These are phyloP conservation scores for Tarenaya hassleriana DNA, from an alignment of 345 rosid genomes.

Conservation along the genomic window DNA sequence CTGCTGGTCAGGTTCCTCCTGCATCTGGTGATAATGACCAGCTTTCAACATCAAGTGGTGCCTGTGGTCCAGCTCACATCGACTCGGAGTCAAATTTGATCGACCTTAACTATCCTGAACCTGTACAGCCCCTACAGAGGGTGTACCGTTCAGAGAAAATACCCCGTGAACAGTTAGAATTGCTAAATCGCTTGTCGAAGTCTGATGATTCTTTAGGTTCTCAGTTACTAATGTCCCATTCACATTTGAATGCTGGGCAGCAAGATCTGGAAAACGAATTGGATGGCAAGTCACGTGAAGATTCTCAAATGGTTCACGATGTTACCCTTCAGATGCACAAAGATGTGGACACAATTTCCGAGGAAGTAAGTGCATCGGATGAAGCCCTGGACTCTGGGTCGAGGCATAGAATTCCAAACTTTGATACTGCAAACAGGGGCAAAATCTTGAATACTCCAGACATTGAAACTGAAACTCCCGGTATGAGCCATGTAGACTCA, in stretches of 20 bases:
- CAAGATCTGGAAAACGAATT: constrained; percentile 37
- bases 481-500: constrained; percentile 24
- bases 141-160: constrained; percentile 65
- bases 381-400: constrained; percentile 31
- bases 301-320: constrained; percentile 34
- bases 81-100: constrained; percentile 45
- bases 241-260: constrained; percentile 38
- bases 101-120: constrained; percentile 48
- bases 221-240: constrained; percentile 51
- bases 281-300: constrained; percentile 34
- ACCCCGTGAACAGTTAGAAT: constrained; percentile 60
- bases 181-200: constrained; percentile 61
- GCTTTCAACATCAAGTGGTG: constrained; percentile 32
- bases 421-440: constrained; percentile 30
- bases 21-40: constrained; percentile 38
- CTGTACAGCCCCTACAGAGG: constrained; percentile 43
- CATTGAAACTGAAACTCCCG: constrained; percentile 30
- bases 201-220: constrained; percentile 68
- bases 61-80: constrained; percentile 30
- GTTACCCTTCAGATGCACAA: constrained; percentile 36
- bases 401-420: constrained; percentile 30
- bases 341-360: constrained; percentile 34
- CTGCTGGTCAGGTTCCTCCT: constrained; percentile 34
- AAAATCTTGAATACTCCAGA: constrained; percentile 27
- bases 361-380: constrained; percentile 36